Evolutionary conservation across 441 rosid genomes (phyloP), one percentile per base, ranked within the genome.

Genomic region (Francoa sonchifolia): DNA sequence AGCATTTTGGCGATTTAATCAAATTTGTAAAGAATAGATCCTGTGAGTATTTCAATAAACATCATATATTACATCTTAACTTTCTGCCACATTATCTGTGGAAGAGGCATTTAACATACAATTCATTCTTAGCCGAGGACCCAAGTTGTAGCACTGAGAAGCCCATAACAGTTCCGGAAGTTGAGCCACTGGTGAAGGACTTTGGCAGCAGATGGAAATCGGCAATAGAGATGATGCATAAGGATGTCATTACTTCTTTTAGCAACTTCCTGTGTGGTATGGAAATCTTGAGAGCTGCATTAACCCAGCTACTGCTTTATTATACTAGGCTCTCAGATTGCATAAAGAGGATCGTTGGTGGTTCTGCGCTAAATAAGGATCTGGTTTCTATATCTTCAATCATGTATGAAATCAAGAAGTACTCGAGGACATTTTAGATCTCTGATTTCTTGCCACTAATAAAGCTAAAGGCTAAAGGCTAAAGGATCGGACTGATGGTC

Each of bases 371-470:
- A 44, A 92, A 92, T 83, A 83, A 76, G 53, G 95, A 92, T 60
- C 96, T 86, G 10, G 76, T 92, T 23, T 80, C 96, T 48, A 79
- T 92, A 29, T 82, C 88, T 7, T 86, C 96, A 0, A 86, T 92
- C 67, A 92, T 86, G 88, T 92, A 83, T n/a, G 96, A 86, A 65
- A 92, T 92, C 69, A 77, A 65, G 67, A 92, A 92, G 61, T 92
- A 83, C 68, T 80, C 87, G 0, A 70, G 87, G 67, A 83, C 94
- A 25, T 92, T 92, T 77, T 92, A 62, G 57, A 23, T 27, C 17
- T 7, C 9, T 6, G 3, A 36, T n/a, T n/a, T n/a, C n/a, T n/a
- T n/a, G n/a, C n/a, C n/a, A n/a, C n/a, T n/a, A n/a, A n/a, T n/a
- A n/a, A n/a, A n/a, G n/a, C n/a, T n/a, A n/a, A n/a, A n/a, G n/a